Conservation (phyloP, 306 rosid species). For the Lathyrus sativus region DNA sequence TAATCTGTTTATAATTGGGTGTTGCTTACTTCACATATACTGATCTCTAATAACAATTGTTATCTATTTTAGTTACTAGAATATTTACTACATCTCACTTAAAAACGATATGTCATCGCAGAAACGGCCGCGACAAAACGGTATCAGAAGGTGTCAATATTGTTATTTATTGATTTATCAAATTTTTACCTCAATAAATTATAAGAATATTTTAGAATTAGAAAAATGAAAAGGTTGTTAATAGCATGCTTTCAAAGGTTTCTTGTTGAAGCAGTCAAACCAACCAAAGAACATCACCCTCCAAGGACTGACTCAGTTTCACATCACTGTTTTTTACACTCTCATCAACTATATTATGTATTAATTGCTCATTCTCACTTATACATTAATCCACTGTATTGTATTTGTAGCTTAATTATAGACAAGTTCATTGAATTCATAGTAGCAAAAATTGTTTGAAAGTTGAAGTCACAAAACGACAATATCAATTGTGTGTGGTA, state of each 20-base stretch:
- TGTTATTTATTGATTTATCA: no score
- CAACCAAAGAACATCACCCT: slow-evolving; percentile 31
- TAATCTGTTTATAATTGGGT: not conserved
- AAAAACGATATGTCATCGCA: no score
- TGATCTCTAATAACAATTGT: slow-evolving; percentile 2
- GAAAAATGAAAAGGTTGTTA: slow-evolving; percentile 40
- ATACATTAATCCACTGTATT: not conserved
- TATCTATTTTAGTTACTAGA: not conserved
- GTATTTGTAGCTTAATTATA: not conserved
- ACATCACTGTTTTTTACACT: not conserved
- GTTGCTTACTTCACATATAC: slow-evolving; percentile 1
- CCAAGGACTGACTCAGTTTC: not conserved
- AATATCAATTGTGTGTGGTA: slow-evolving; percentile 2
- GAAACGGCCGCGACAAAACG: no score
- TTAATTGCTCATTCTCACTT: not conserved
- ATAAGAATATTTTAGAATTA: slow-evolving; percentile 19
- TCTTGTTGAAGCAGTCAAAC: slow-evolving; percentile 54
- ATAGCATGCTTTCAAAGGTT: slow-evolving; percentile 46
- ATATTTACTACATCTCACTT: not conserved
- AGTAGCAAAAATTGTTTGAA: not conserved
- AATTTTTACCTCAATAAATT: no score
- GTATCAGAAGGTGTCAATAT: no score
- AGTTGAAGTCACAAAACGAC: slow-evolving; percentile 17
- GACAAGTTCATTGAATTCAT: slow-evolving; percentile 16
- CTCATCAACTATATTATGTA: not conserved